phyloP scores from a whole-genome alignment of 192 early-diverging fungal genomes.

The Coemansia reversa region DNA sequence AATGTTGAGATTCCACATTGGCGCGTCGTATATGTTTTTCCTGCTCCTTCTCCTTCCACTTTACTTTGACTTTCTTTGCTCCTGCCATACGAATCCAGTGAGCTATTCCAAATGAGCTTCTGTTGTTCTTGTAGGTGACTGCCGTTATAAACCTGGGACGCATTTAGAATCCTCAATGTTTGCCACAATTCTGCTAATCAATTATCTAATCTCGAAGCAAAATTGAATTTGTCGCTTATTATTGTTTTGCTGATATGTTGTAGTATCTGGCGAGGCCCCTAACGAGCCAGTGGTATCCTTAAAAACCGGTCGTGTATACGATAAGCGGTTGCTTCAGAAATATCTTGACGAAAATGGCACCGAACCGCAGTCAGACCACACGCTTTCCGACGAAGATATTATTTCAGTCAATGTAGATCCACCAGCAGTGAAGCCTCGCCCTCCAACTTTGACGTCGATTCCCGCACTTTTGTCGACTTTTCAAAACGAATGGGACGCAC shows the following conservation, averaged over 20 bases:
- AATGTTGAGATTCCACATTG: too few relatives aligned
- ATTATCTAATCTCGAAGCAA: not conserved
- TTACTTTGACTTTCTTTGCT: too few relatives aligned
- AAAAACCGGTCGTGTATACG: constrained; percentile 84
- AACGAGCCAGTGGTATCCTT: constrained; percentile 84
- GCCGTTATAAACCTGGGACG: not conserved
- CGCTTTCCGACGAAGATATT: constrained; percentile 48
- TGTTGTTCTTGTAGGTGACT: constrained; percentile 40
- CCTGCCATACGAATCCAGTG: too few relatives aligned
- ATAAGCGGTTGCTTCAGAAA: constrained; percentile 83
- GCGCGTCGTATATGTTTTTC: too few relatives aligned
- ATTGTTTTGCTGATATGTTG: not conserved
- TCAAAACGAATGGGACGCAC: constrained; percentile 97
- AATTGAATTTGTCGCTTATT: not conserved
- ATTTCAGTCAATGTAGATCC: constrained; percentile 22
- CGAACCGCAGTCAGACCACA: constrained; percentile 80
- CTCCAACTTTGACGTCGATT: constrained; percentile 87
- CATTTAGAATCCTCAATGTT: not conserved
- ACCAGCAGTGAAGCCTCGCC: constrained; percentile 74
- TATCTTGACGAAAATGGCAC: constrained; percentile 78
- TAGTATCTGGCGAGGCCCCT: constrained; percentile 91
- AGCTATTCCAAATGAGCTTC: constrained; percentile 25
- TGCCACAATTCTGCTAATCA: not conserved
- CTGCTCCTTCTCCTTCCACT: too few relatives aligned
- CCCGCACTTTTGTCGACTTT: constrained; percentile 83